Evolutionary conservation across 2,329 filamentous ascomycete species (phyloP).

Genomic region (Trichophyton schoenleinii): DNA sequence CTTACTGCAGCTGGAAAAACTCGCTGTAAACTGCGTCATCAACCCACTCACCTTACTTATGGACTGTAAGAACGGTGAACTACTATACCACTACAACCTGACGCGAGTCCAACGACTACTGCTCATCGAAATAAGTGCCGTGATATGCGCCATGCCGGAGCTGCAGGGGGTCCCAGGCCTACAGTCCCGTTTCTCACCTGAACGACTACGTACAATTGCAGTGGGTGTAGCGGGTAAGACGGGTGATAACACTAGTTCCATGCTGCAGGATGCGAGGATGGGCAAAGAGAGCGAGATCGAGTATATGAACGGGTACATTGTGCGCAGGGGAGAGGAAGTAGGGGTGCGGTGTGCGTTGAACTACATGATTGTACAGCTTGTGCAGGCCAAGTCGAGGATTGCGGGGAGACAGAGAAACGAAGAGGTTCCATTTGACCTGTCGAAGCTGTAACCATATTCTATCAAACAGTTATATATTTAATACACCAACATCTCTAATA

Average conservation of each 20-base stretch:
- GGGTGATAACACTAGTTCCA: constrained; percentile 48
- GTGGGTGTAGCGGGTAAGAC: constrained; percentile 43
- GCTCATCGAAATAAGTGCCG: constrained; percentile 58
- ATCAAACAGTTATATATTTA: too few species aligned
- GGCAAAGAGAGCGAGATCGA: constrained; percentile 62
- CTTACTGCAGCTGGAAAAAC: constrained; percentile 61
- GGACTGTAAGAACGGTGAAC: constrained; percentile 59
- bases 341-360: constrained; percentile 63
- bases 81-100: constrained; percentile 55
- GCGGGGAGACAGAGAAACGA: constrained; percentile 21
- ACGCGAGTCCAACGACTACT: constrained; percentile 57
- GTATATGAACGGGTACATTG: constrained; percentile 80
- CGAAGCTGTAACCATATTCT: background rate
- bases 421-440: constrained; percentile 23
- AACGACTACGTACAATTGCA: constrained; percentile 50
- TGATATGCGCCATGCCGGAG: constrained; percentile 66
- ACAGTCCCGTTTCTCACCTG: constrained; percentile 45
- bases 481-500: too few species aligned
- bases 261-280: constrained; percentile 52
- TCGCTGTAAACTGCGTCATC: constrained; percentile 63
- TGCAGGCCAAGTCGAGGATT: constrained; percentile 55
- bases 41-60: constrained; percentile 72
- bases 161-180: constrained; percentile 49
- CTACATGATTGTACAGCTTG: constrained; percentile 56
- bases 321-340: constrained; percentile 56